Evolutionary conservation across 2,329 filamentous ascomycete genomes (phyloP), one percentile per base, ranked within the genome.

Genomic region (Rachicladosporium sp.): DNA sequence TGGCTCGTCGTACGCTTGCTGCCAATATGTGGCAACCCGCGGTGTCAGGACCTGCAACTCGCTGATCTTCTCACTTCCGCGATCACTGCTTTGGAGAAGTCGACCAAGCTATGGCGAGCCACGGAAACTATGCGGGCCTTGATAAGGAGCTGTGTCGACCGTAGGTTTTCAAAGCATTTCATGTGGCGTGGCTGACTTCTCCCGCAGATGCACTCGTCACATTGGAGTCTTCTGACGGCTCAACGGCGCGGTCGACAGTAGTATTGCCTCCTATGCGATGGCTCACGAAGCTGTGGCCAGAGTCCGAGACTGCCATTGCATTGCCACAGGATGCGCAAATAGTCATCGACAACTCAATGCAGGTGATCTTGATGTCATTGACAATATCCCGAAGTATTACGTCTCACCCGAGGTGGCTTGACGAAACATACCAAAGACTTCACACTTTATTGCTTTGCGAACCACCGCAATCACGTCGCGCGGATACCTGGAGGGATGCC

Each of bases 1-100:
- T 73, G 70, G 67, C 57, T 79, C 29, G 56, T 73, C 31, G 64
- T 72, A n/a, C 70, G 67, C 37, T 52, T 78, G 27, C 54, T 76
- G 36, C 60, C 64, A 29, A 49, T 76, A 31, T 57, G 68, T 34
- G 60, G 61, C 33, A 56, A 58, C 37, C 59, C 61, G 41, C 60
- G 61, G 30, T 61, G 65, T 42, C 53, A 62, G 19, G 45, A 49
- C 12, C 50, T 74, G 7, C 62, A 63, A 36, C 50, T 63, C 19
- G 57, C 59, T 42, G 46, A 59, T 5, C 46, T 69, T 31, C 50
- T 69, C n/a, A 44, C 46, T 15, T 54, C 55, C 2, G 59, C 60
- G 52, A 41, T 67, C 33, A 44, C 43, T 31, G 50, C 58, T 52
- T 46, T 66, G 49, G 36, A 56, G 47, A 46, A 58, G 10, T 59